A percentile compares a stretch with the other conserved stretches of the same genome.
Conservation (phyloP, 345 rosid species). For the Eucalyptus regnans region DNA sequence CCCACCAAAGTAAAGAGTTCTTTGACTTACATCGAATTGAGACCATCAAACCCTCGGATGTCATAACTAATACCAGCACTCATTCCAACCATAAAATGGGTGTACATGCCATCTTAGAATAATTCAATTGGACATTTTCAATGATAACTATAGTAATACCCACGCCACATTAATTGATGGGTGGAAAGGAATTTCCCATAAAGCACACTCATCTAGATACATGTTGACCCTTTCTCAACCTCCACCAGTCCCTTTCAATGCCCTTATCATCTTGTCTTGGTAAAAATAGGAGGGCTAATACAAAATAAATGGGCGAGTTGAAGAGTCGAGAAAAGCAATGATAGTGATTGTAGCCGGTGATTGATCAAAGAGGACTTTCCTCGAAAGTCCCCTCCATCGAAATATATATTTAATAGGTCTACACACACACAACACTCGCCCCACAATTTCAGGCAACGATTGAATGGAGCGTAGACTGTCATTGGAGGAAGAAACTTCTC, state of each 20-base stretch:
- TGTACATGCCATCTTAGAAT: not conserved
- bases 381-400: conserved; percentile 23
- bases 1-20: not conserved
- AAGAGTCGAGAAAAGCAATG: not conserved
- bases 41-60: not conserved
- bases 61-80: not conserved
- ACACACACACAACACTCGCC: not conserved
- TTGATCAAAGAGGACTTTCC: conserved; percentile 10
- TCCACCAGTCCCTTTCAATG: not conserved
- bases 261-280: not conserved
- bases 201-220: not conserved
- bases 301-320: not conserved
- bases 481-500: not conserved
- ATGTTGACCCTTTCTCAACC: not conserved
- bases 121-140: not conserved
- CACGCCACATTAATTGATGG: not conserved
- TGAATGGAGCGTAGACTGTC: not conserved
- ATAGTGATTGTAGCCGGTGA: not conserved
- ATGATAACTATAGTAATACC: not conserved
- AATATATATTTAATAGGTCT: not conserved
- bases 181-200: not conserved
- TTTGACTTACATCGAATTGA: not conserved
- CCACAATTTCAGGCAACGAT: conserved; percentile 3
- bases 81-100: not conserved
- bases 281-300: not conserved